A percentile compares a stretch with the other conserved stretches of the same genome.
phyloP scores from a whole-genome alignment of 192 early-diverging fungal genomes.

The Phycomyces blakesleeanus region DNA sequence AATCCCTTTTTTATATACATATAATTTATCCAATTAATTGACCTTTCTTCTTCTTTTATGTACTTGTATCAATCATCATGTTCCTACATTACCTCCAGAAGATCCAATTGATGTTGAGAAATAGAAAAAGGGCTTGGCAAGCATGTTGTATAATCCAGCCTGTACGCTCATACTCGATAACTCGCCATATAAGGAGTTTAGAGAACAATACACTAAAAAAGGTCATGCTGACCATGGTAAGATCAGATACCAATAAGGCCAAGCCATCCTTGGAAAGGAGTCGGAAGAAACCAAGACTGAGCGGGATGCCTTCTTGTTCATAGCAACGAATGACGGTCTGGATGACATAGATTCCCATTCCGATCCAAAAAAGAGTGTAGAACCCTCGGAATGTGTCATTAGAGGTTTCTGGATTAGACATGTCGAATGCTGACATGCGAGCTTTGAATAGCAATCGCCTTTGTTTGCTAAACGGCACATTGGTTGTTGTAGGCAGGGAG shows the following conservation, averaged over 20 bases:
- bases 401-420: slow-evolving; percentile 22
- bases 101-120: slow-evolving; percentile 54
- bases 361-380: slow-evolving; percentile 81
- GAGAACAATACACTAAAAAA: slow-evolving; percentile 59
- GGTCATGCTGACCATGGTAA: slow-evolving; percentile 62
- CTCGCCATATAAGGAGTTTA: slow-evolving; percentile 48
- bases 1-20: slow-evolving; percentile 49
- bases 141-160: slow-evolving; percentile 58
- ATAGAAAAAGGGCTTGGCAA: slow-evolving; percentile 57
- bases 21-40: slow-evolving; percentile 41
- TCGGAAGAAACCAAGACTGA: slow-evolving; percentile 46
- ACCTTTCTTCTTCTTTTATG: slow-evolving; percentile 23
- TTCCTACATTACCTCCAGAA: slow-evolving; percentile 42
- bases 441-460: slow-evolving; percentile 28
- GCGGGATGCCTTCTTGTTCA: slow-evolving; percentile 47
- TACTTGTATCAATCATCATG: too few species aligned
- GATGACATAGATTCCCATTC: slow-evolving; percentile 68
- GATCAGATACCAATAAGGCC: slow-evolving; percentile 69
- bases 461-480: slow-evolving; percentile 4
- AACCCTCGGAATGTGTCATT: slow-evolving; percentile 65
- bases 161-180: slow-evolving; percentile 44
- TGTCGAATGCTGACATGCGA: slow-evolving; percentile 28
- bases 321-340: slow-evolving; percentile 56
- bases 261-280: slow-evolving; percentile 61
- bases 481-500: neutral